phyloP scores from a whole-genome alignment of 2,329 filamentous ascomycete genomes.

The Cladophialophora chaetospira region DNA sequence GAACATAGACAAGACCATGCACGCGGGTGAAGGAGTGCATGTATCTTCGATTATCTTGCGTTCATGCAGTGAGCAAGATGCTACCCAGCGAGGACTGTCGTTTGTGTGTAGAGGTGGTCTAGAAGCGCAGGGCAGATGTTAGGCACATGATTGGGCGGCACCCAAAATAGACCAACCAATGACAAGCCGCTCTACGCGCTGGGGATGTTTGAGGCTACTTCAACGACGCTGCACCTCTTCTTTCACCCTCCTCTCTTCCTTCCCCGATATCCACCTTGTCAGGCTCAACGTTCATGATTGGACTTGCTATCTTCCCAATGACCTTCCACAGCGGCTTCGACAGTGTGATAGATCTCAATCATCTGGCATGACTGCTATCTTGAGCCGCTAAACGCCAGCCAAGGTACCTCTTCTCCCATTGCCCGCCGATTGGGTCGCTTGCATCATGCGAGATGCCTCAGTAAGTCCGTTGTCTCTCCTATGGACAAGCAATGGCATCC shows the following conservation, averaged over 20 bases:
- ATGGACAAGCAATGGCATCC: neutral
- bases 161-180: conserved; percentile 28
- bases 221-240: neutral
- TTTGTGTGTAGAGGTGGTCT: too few species aligned
- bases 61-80: too few species aligned
- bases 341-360: conserved; percentile 30
- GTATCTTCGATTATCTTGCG: too few species aligned
- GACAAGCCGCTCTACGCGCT: conserved; percentile 17
- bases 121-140: too few species aligned
- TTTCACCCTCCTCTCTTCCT: neutral
- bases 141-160: too few species aligned
- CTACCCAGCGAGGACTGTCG: too few species aligned
- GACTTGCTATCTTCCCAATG: conserved; percentile 11
- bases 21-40: neutral
- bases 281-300: conserved; percentile 12
- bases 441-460: conserved; percentile 5
- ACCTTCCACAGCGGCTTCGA: conserved; percentile 12
- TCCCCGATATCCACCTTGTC: conserved; percentile 13
- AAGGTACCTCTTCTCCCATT: conserved; percentile 17
- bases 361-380: conserved; percentile 27
- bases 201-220: conserved; percentile 13
- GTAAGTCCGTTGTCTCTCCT: neutral
- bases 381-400: conserved; percentile 28
- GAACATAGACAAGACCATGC: neutral
- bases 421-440: conserved; percentile 14